Evolutionary conservation across 1,139 yeast species (phyloP).

Genomic region (Diutina neorugosa): DNA sequence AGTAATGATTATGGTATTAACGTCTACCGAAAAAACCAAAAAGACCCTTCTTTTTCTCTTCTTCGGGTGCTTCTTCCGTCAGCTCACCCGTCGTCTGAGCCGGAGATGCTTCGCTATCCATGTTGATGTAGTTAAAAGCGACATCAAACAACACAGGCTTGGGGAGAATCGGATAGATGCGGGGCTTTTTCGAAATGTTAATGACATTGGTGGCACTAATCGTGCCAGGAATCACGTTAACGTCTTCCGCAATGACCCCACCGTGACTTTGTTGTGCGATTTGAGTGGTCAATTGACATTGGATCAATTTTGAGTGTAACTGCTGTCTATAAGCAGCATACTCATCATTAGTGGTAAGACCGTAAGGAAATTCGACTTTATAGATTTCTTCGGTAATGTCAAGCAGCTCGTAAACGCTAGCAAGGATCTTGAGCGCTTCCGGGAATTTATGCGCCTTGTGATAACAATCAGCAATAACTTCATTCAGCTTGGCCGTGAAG

Average conservation of each 20-base stretch:
- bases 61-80: slow-evolving; percentile 9
- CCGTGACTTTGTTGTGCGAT: not conserved
- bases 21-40: slow-evolving; percentile 30
- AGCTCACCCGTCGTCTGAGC: slow-evolving; percentile 4
- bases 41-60: slow-evolving; percentile 26
- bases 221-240: slow-evolving; percentile 31
- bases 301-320: slow-evolving; percentile 19
- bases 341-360: slow-evolving; percentile 24
- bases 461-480: slow-evolving; percentile 38
- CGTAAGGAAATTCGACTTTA: slow-evolving; percentile 24
- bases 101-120: slow-evolving; percentile 4
- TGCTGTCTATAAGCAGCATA: slow-evolving; percentile 17
- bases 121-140: slow-evolving; percentile 62
- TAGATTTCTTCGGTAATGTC: slow-evolving; percentile 11
- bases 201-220: slow-evolving; percentile 14
- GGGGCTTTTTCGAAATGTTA: slow-evolving; percentile 29
- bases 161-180: slow-evolving; percentile 44
- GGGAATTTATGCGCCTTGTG: slow-evolving; percentile 30
- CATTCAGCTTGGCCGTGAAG: slow-evolving; percentile 31
- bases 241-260: slow-evolving; percentile 31
- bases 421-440: slow-evolving; percentile 44
- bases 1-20: not conserved
- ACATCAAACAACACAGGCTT: slow-evolving; percentile 88
- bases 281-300: slow-evolving; percentile 39
- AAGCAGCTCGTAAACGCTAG: slow-evolving; percentile 18